A percentile compares a stretch with the other conserved stretches of the same genome.
These are phyloP conservation scores for Penicillium sp. DNA, from an alignment of 2,329 filamentous ascomycete species.

Conservation along the genomic window DNA sequence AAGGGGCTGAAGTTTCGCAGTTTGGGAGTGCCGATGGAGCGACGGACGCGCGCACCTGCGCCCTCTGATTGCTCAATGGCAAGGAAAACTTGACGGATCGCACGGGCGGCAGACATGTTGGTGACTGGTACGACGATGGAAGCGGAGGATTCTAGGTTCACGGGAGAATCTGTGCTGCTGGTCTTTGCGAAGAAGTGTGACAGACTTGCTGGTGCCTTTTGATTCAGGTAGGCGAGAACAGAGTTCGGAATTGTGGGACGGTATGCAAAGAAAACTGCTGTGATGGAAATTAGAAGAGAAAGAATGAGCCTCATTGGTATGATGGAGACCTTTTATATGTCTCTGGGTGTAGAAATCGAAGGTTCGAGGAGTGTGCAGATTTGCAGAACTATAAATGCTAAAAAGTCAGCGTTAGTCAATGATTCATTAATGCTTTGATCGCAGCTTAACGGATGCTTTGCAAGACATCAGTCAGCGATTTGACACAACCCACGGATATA, in stretches of 20 bases:
- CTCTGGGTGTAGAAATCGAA: not conserved
- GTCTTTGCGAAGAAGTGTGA: slow-evolving; percentile 16
- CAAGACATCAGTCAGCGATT: slow-evolving; percentile 28
- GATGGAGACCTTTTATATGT: slow-evolving; percentile 33
- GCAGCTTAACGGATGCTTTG: slow-evolving; percentile 16
- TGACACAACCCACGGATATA: too few species aligned
- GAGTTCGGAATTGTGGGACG: slow-evolving; percentile 20
- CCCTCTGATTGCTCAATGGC: slow-evolving; percentile 86
- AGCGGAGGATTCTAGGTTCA: slow-evolving; percentile 1
- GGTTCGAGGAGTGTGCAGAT: slow-evolving; percentile 26
- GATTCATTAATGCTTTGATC: not conserved
- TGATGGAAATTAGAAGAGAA: slow-evolving; percentile 39
- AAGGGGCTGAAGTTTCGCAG: slow-evolving; percentile 88
- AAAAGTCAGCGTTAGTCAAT: slow-evolving; percentile 31
- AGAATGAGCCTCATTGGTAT: slow-evolving; percentile 37
- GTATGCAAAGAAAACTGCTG: slow-evolving; percentile 33
- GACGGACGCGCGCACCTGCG: slow-evolving; percentile 79
- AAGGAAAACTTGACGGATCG: slow-evolving; percentile 79
- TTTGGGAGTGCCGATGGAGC: slow-evolving; percentile 80
- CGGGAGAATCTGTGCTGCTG: slow-evolving; percentile 7
- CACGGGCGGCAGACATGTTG: slow-evolving; percentile 68
- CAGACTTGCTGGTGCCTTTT: slow-evolving; percentile 15
- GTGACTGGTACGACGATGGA: slow-evolving; percentile 33
- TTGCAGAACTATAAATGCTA: not conserved
- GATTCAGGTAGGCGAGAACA: slow-evolving; percentile 19